These are phyloP conservation scores for Arabidopsis thaliana DNA, from an alignment of 345 rosid genomes.

Conservation along the genomic window DNA sequence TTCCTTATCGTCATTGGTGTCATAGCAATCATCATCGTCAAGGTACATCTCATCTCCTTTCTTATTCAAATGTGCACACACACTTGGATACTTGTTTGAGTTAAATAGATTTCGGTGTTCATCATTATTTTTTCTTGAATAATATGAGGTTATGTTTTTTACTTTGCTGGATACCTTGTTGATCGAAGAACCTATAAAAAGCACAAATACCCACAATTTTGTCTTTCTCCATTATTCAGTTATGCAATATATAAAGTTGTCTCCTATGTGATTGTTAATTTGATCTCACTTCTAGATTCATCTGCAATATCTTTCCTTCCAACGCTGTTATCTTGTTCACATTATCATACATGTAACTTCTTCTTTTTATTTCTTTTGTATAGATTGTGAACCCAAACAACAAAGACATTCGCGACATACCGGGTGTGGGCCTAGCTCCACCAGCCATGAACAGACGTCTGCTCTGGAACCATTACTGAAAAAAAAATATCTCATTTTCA, in stretches of 20 bases:
- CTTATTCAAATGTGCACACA: background rate
- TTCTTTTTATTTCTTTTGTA: background rate
- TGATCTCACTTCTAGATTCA: slow-evolving; percentile 1
- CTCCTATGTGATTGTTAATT: background rate
- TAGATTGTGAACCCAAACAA: slow-evolving; percentile 91
- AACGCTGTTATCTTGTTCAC: background rate
- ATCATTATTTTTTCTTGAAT: background rate
- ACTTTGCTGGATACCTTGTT: slow-evolving; percentile 7
- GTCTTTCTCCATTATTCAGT: background rate
- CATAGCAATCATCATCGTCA: slow-evolving; percentile 84
- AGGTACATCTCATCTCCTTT: slow-evolving; percentile 55
- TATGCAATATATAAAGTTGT: background rate
- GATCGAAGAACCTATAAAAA: background rate
- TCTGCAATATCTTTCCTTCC: slow-evolving; percentile 17
- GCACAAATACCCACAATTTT: background rate
- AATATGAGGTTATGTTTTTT: background rate
- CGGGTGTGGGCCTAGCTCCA: slow-evolving; percentile 75
- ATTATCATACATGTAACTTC: slow-evolving; percentile 18
- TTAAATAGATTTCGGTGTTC: background rate
- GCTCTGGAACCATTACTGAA: slow-evolving; percentile 63
- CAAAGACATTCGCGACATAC: slow-evolving; percentile 86
- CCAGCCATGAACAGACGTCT: slow-evolving; percentile 80
- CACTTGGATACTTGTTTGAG: background rate
- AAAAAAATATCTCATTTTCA: slow-evolving; percentile 2
- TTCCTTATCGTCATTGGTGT: slow-evolving; percentile 85